Evolutionary conservation across 108 stramenopile species (phyloP).

Genomic region (Cyclotella cryptica): DNA sequence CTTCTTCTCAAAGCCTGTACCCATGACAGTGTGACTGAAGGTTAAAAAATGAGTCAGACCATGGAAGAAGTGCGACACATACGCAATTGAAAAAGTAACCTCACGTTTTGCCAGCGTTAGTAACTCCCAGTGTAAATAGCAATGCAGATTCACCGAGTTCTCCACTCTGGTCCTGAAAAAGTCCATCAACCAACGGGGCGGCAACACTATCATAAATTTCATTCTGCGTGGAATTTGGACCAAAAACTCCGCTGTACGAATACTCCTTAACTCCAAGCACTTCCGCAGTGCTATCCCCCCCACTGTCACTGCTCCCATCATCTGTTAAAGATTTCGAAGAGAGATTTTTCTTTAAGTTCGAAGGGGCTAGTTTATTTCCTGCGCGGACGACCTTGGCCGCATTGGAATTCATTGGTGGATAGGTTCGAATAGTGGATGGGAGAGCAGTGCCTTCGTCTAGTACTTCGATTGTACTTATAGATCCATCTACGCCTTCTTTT

Average conservation of each 20-base stretch:
- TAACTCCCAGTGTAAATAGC: constrained; percentile 97
- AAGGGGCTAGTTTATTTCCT: constrained; percentile 13
- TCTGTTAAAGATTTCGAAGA: constrained; percentile 49
- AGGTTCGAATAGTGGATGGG: constrained; percentile 71
- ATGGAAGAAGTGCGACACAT: background rate
- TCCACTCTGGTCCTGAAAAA: constrained; percentile 52
- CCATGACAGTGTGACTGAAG: constrained; percentile 88
- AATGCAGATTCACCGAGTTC: constrained; percentile 73
- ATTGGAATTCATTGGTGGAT: constrained; percentile 75
- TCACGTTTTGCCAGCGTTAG: constrained; percentile 97
- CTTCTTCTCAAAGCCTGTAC: constrained; percentile 59
- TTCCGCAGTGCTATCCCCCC: constrained; percentile 34
- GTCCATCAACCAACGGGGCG: constrained; percentile 70
- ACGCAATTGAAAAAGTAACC: background rate
- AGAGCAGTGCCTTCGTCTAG: constrained; percentile 29
- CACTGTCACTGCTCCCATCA: constrained; percentile 39
- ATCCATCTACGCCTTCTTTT: constrained; percentile 26
- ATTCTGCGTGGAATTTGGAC: constrained; percentile 61
- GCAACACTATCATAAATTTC: constrained; percentile 71
- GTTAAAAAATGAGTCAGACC: background rate
- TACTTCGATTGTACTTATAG: constrained; percentile 63
- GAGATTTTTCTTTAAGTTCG: constrained; percentile 18
- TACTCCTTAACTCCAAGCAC: constrained; percentile 79
- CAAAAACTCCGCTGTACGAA: constrained; percentile 74
- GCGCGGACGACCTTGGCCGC: constrained; percentile 60